These are phyloP conservation scores for Raphanus sativus DNA, from an alignment of 345 rosid genomes.

Conservation along the genomic window DNA sequence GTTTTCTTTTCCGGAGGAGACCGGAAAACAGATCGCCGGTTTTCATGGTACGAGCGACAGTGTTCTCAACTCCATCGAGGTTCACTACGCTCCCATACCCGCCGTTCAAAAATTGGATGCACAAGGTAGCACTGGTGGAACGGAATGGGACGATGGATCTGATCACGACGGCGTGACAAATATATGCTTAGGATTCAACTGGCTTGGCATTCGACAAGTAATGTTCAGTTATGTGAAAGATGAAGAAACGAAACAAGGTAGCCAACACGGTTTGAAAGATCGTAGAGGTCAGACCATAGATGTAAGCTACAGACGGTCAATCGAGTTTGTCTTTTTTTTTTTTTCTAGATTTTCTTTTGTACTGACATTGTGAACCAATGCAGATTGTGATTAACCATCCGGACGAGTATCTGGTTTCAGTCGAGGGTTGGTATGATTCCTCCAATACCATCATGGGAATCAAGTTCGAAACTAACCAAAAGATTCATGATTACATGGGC, in stretches of 20 bases:
- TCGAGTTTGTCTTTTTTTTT: neutral
- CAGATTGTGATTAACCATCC: constrained; percentile 31
- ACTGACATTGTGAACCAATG: neutral
- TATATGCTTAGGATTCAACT: neutral
- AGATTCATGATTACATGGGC: neutral
- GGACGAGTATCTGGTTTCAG: constrained; percentile 15
- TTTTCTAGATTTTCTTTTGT: neutral
- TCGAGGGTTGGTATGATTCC: constrained; percentile 28
- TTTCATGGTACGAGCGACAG: constrained; percentile 28
- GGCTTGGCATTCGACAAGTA: neutral
- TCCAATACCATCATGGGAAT: constrained; percentile 16
- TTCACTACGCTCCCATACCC: constrained; percentile 29
- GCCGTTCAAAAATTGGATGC: constrained; percentile 20
- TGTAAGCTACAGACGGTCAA: neutral
- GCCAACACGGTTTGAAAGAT: too few relatives aligned
- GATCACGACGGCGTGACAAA: constrained; percentile 30
- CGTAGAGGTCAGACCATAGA: too few relatives aligned
- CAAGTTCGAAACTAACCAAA: constrained; percentile 18
- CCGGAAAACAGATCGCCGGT: constrained; percentile 35
- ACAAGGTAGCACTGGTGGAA: constrained; percentile 30
- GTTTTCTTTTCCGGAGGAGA: constrained; percentile 11
- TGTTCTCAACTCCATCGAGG: constrained; percentile 31
- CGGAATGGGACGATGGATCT: constrained; percentile 32
- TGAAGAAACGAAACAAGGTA: neutral
- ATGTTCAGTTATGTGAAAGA: constrained; percentile 26